Conservation (phyloP, 768 basidiomycete species). For the Cubamyces lactineus region DNA sequence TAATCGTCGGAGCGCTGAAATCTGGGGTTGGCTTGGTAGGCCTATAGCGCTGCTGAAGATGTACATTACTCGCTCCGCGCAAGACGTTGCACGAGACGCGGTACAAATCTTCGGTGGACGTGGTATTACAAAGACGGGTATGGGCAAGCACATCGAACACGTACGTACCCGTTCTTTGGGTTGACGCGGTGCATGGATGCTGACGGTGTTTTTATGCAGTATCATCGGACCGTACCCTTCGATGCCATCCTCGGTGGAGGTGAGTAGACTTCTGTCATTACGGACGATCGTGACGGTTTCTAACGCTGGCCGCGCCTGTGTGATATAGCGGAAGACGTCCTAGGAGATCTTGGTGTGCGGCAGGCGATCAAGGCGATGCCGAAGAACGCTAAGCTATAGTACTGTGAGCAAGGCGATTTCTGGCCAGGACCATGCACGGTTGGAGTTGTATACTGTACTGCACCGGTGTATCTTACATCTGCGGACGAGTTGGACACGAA, state of each 20-base stretch:
- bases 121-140: conserved; percentile 80
- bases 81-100: conserved; percentile 81
- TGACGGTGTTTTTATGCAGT: conserved; percentile 31
- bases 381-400: conserved; percentile 57
- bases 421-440: background rate
- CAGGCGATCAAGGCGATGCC: conserved; percentile 42
- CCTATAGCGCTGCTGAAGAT: conserved; percentile 84
- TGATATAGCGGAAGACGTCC: conserved; percentile 65
- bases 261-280: conserved; percentile 23
- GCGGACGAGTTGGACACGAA: too few relatives aligned
- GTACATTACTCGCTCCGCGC: conserved; percentile 72
- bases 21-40: conserved; percentile 34
- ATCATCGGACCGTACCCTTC: conserved; percentile 46
- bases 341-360: conserved; percentile 63
- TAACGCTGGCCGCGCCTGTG: conserved; percentile 1
- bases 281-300: conserved; percentile 1
- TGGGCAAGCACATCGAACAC: conserved; percentile 79
- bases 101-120: conserved; percentile 88
- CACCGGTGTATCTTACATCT: background rate
- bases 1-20: conserved; percentile 1
- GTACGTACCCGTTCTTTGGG: conserved; percentile 40
- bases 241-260: conserved; percentile 47
- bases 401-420: background rate
- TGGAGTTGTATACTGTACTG: background rate
- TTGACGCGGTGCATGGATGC: background rate